A percentile compares a stretch with the other conserved stretches of the same genome.
Evolutionary conservation across 352 stramenopile genomes (phyloP).

Genomic region (Phytophthora palmivora): DNA sequence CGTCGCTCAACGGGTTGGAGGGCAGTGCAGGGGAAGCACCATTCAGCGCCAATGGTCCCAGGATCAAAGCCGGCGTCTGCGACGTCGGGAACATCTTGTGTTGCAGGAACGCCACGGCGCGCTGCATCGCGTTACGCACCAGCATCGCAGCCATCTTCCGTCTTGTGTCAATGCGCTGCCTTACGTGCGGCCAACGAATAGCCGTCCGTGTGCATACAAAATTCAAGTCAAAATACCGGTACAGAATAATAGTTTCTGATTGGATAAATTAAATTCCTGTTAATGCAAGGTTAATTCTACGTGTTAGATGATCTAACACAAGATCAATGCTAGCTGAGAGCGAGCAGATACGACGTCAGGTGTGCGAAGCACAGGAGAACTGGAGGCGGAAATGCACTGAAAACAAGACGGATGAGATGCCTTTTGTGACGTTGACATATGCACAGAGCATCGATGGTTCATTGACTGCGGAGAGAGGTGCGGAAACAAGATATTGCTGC

Average conservation of each 20-base stretch:
- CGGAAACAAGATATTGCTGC: background rate
- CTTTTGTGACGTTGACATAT: conserved; percentile 88
- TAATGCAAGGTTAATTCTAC: background rate
- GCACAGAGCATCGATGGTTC: conserved; percentile 92
- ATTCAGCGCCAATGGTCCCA: conserved; percentile 39
- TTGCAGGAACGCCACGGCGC: conserved; percentile 65
- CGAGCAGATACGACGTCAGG: conserved; percentile 34
- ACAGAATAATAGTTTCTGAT: conserved; percentile 12
- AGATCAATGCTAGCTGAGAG: conserved; percentile 21
- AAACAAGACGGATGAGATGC: conserved; percentile 7
- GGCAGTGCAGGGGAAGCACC: conserved; percentile 39
- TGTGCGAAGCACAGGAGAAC: conserved; percentile 35
- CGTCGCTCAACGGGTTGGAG: conserved; percentile 68
- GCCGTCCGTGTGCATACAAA: conserved; percentile 7
- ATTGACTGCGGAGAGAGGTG: conserved; percentile 71
- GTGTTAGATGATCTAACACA: background rate
- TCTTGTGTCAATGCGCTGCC: conserved; percentile 30
- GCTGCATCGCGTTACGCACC: conserved; percentile 76
- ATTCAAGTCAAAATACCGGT: conserved; percentile 1
- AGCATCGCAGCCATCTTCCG: conserved; percentile 59
- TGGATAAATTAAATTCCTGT: conserved; percentile 12
- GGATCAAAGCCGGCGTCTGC: conserved; percentile 40
- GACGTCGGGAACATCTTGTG: conserved; percentile 51
- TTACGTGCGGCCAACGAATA: conserved; percentile 34
- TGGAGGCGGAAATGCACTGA: conserved; percentile 21